Conservation (phyloP, 2,329 filamentous ascomycete species). For the Colletotrichum truncatum region DNA sequence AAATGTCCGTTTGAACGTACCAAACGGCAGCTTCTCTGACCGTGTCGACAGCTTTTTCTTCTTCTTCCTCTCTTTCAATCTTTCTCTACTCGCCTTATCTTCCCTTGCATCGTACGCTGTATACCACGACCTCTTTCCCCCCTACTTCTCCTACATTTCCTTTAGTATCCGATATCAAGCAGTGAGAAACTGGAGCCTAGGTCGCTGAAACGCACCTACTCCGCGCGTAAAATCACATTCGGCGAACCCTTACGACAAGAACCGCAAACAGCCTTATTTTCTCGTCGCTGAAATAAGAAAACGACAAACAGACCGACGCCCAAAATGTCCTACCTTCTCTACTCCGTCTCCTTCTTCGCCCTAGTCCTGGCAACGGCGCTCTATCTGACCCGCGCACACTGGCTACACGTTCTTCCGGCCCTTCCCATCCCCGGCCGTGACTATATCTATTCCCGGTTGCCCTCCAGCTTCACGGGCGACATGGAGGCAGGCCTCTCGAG, state of each 20-base stretch:
- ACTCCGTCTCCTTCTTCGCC: conserved; percentile 76
- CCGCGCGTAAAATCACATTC: neutral
- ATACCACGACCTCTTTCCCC: no score
- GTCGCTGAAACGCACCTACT: neutral
- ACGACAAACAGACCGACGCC: neutral
- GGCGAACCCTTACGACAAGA: neutral
- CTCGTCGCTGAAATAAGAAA: neutral
- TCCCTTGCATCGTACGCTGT: neutral
- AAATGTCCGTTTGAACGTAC: conserved; percentile 16
- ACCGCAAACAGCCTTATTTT: neutral
- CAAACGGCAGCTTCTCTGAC: conserved; percentile 13
- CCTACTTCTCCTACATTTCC: no score
- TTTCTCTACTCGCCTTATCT: neutral
- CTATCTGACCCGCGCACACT: conserved; percentile 82
- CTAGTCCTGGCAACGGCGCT: conserved; percentile 78
- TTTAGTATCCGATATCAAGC: no score
- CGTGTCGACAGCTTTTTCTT: neutral
- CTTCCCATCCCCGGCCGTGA: conserved; percentile 61
- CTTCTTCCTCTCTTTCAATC: neutral
- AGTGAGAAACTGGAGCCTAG: neutral
- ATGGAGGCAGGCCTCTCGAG: conserved; percentile 89
- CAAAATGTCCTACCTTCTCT: conserved; percentile 83
- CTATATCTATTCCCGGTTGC: conserved; percentile 81
- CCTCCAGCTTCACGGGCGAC: conserved; percentile 81
- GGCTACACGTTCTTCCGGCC: conserved; percentile 76